Evolutionary conservation across 2,329 filamentous ascomycete genomes (phyloP).

Genomic region (Pseudogymnoascus sp.): DNA sequence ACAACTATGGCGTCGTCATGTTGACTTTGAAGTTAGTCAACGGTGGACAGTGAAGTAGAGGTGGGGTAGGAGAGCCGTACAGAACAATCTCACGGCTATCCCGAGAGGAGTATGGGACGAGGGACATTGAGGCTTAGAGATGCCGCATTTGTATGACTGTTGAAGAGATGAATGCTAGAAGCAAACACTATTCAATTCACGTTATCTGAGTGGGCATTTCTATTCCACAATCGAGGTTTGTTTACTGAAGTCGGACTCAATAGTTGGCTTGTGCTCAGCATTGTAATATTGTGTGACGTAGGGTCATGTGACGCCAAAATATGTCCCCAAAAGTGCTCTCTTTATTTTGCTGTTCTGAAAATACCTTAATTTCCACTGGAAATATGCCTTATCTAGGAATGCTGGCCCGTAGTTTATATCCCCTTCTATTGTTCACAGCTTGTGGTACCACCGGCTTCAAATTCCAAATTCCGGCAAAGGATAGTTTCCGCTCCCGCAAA

Average conservation of each 20-base stretch:
- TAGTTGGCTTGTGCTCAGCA: background rate
- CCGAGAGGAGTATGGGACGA: conserved; percentile 68
- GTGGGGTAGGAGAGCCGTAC: conserved; percentile 43
- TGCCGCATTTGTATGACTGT: conserved; percentile 1
- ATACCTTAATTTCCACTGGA: background rate
- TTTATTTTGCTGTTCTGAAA: background rate
- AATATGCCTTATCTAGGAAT: background rate
- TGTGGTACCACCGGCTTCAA: background rate
- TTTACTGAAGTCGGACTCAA: background rate
- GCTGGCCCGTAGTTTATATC: background rate
- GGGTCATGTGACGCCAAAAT: background rate
- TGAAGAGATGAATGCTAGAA: background rate
- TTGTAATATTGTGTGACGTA: background rate
- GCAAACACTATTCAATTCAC: conserved; percentile 1
- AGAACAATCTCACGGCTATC: conserved; percentile 74
- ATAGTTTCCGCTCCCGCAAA: background rate
- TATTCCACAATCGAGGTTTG: background rate
- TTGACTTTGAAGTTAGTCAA: conserved; percentile 49
- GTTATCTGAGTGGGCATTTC: background rate
- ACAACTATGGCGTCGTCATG: conserved; percentile 90
- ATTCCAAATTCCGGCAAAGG: background rate
- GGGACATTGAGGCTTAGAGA: conserved; percentile 43
- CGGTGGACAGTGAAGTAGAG: background rate
- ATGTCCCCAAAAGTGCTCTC: background rate
- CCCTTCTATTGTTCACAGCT: background rate